Conservation (phyloP, 164 flowering plant species). For the Aristolochia californica region DNA sequence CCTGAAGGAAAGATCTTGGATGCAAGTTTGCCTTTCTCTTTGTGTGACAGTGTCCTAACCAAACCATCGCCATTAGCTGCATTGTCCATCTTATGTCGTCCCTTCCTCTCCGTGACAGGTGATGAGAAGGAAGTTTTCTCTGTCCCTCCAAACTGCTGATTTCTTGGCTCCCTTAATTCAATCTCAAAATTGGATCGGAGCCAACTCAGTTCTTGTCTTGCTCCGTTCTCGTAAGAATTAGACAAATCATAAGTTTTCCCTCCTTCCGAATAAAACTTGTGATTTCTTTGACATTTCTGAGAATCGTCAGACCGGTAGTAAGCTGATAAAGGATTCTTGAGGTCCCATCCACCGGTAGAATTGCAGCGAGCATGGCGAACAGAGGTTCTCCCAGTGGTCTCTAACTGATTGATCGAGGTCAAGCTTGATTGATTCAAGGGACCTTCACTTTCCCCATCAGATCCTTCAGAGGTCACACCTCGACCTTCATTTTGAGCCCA, state of each 20-base stretch:
- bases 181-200: conserved; percentile 71
- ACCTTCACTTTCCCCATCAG: conserved; percentile 22
- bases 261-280: too few relatives aligned
- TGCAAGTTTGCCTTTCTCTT: conserved; percentile 11
- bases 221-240: conserved; percentile 49
- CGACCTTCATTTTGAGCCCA: conserved; percentile 41
- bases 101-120: conserved; percentile 7
- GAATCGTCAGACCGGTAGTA: too few relatives aligned
- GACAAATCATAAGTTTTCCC: conserved; percentile 5
- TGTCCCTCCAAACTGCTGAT: conserved; percentile 30
- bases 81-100: conserved; percentile 4
- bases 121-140: conserved; percentile 12
- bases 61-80: conserved; percentile 4
- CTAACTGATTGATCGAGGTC: conserved; percentile 12
- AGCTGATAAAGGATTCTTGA: too few relatives aligned
- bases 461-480: conserved; percentile 37
- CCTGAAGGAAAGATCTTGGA: conserved; percentile 12
- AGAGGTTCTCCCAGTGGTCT: conserved; percentile 16
- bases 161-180: conserved; percentile 47
- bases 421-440: conserved; percentile 6
- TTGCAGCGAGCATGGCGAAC: background rate
- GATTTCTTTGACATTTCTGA: too few relatives aligned
- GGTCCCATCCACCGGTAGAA: background rate
- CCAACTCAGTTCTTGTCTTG: conserved; percentile 70
- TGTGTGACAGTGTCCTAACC: conserved; percentile 5